These are phyloP conservation scores for Uronychia binucleata DNA, from an alignment of 73 alveolate genomes.

Conservation along the genomic window DNA sequence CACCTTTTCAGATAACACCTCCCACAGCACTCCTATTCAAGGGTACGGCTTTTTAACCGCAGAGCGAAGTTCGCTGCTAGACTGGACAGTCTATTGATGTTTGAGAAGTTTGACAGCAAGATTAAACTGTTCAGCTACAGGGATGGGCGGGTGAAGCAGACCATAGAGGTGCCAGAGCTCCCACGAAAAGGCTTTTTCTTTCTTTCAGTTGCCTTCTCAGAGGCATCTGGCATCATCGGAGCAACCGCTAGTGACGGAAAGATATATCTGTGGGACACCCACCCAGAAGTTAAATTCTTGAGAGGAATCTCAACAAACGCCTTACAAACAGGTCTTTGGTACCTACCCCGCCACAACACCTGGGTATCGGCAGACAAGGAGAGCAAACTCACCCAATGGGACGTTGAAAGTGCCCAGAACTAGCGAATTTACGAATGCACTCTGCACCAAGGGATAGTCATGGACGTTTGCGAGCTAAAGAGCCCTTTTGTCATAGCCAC, in stretches of 20 bases:
- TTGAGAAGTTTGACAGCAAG: slow-evolving; percentile 19
- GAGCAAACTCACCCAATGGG: slow-evolving; percentile 71
- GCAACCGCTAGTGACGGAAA: slow-evolving; percentile 75
- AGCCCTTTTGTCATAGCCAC: slow-evolving; percentile 88
- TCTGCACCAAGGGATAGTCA: slow-evolving; percentile 84
- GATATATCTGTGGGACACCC: slow-evolving; percentile 69
- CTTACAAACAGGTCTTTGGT: slow-evolving; percentile 86
- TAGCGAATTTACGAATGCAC: slow-evolving; percentile 8
- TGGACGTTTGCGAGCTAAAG: slow-evolving; percentile 88
- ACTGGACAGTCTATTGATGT: neutral
- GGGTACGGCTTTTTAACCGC: no score
- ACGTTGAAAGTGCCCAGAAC: slow-evolving; percentile 22
- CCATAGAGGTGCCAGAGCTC: neutral
- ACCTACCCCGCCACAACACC: slow-evolving; percentile 84
- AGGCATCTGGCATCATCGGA: slow-evolving; percentile 2
- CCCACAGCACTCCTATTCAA: no score
- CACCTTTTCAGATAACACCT: slow-evolving; percentile 14
- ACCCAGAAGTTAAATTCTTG: slow-evolving; percentile 51
- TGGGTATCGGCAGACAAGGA: slow-evolving; percentile 95
- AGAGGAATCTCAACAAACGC: slow-evolving; percentile 65
- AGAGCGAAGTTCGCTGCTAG: neutral
- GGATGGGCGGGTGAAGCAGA: slow-evolving; percentile 3
- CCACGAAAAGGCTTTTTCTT: slow-evolving; percentile 7
- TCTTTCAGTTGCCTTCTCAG: slow-evolving; percentile 9
- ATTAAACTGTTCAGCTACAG: slow-evolving; percentile 8